Base-by-base conservation (phyloP, 2,329 filamentous ascomycete genomes). In the Talaromyces sp. region DNA sequence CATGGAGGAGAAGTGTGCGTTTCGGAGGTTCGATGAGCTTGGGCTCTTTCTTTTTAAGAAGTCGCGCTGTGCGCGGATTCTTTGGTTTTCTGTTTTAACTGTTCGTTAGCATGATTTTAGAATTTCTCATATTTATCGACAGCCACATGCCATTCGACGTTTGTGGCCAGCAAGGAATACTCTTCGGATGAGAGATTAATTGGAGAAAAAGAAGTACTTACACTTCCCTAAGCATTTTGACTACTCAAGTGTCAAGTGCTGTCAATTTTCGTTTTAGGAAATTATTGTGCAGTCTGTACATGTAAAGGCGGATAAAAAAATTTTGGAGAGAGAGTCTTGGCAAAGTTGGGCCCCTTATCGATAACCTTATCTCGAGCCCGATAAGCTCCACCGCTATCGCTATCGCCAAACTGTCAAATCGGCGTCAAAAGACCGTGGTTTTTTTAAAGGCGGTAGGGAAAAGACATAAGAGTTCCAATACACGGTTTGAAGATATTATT, bases 1-100 rank as follows among this genome's bases (percentile, higher is more conserved):
- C 94, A 66, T 92, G 89, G 65, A 99, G 87, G 76, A 99, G 90
- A 68, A 99, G 88, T 63, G 91, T 90, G 34, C 85, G 90, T 79
- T 96, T 97, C 64, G 92, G 87, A 78, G 96, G 95, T 80, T 99
- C 95, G 77, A 90, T 81, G 68, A 87, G 82, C 77, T 97, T 96
- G 62, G 95, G 91, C 72, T 91, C 93, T 72, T 91, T 90, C 79
- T 96, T 94, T 76, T 96, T 95, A 73, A 98, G 88, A 66, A 91
- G 93, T 70, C 95, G 89, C 84, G 96, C 96, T 62, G 92, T 95
- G 82, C 95, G 92, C 69, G 94, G 92, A 78, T 88, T 91, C 70
- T 88, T 87, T 63, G 89, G 85, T 80, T 88, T 88, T 66, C 85
- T 88, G 57, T 57, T 47, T 12, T 28, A 23, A 28, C n/a, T 40